A percentile compares a stretch with the other conserved stretches of the same genome.
Conservation (phyloP, 345 rosid genomes). For the Corchorus olitorius region DNA sequence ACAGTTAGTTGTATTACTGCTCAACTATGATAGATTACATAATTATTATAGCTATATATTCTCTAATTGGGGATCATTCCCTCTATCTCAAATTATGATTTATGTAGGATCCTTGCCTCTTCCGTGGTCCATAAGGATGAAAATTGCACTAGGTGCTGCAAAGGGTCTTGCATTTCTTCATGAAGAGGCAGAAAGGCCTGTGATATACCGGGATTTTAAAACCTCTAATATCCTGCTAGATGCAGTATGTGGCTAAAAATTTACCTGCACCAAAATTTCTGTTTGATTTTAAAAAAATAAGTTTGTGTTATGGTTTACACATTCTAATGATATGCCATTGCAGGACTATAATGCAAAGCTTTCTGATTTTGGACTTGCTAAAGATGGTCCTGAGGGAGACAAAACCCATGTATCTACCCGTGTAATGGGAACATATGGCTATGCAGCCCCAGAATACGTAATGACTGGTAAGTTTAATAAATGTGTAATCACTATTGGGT, state of each 20-base stretch:
- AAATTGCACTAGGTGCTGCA: slow-evolving; percentile 93
- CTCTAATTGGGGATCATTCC: not conserved
- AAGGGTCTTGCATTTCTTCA: slow-evolving; percentile 98
- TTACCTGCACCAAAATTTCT: not conserved
- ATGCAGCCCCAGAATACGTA: slow-evolving; percentile 98
- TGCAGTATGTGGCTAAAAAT: slow-evolving; percentile 53
- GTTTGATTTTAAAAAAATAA: not conserved
- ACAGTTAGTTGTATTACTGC: not conserved
- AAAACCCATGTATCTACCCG: slow-evolving; percentile 98
- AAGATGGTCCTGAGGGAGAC: slow-evolving; percentile 98
- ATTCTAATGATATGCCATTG: slow-evolving; percentile 30
- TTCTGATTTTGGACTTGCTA: slow-evolving; percentile 97
- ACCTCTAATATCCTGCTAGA: slow-evolving; percentile 93
- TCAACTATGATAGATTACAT: not conserved
- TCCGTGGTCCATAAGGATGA: slow-evolving; percentile 97
- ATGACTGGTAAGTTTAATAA: slow-evolving; percentile 76
- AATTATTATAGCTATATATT: not conserved
- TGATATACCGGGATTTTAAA: slow-evolving; percentile 95
- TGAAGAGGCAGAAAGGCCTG: slow-evolving; percentile 93
- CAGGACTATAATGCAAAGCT: slow-evolving; percentile 97
- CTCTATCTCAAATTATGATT: not conserved
- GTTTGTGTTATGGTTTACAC: not conserved
- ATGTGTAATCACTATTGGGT: not conserved
- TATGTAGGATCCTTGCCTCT: slow-evolving; percentile 90
- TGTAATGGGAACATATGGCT: slow-evolving; percentile 98